Conservation (phyloP, 495 filamentous ascomycete genomes). For the Lepraria neglecta region DNA sequence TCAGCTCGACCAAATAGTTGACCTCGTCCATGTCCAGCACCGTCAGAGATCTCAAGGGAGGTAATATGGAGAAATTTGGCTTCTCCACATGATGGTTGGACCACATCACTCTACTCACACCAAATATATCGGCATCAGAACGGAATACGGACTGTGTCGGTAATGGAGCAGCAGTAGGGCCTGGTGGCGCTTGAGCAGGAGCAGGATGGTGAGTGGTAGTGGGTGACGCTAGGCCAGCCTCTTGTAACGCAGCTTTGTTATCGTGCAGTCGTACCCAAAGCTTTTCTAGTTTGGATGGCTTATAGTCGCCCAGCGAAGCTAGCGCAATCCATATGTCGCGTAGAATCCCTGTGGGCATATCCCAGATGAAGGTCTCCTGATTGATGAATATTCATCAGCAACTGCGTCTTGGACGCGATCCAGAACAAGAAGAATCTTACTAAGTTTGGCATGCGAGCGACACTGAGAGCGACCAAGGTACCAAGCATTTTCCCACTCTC, state of each 20-base stretch:
- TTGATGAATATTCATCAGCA: neutral
- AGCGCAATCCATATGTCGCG: constrained; percentile 84
- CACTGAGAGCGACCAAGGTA: constrained; percentile 77
- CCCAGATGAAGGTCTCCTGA: constrained; percentile 81
- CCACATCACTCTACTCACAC: constrained; percentile 24
- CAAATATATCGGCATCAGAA: constrained; percentile 18
- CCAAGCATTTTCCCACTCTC: constrained; percentile 92
- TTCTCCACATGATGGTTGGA: constrained; percentile 61
- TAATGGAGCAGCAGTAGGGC: constrained; percentile 8
- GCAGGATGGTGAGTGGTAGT: constrained; percentile 26
- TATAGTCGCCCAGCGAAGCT: constrained; percentile 59
- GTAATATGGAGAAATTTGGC: constrained; percentile 79
- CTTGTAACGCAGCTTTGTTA: constrained; percentile 40
- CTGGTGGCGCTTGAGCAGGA: constrained; percentile 25
- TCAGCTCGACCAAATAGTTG: constrained; percentile 84
- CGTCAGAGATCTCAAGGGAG: constrained; percentile 70
- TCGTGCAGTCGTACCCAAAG: constrained; percentile 92
- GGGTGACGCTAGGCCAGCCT: constrained; percentile 20
- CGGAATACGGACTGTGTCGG: constrained; percentile 15
- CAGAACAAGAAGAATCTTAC: neutral
- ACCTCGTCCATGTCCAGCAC: constrained; percentile 88
- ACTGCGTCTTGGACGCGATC: neutral
- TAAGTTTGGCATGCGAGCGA: constrained; percentile 80
- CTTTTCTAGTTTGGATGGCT: constrained; percentile 63
- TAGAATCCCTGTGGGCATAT: constrained; percentile 89